Evolutionary conservation across 164 flowering plant genomes (phyloP), one percentile per base, ranked within the genome.

Genomic region (Vitis rupestris): DNA sequence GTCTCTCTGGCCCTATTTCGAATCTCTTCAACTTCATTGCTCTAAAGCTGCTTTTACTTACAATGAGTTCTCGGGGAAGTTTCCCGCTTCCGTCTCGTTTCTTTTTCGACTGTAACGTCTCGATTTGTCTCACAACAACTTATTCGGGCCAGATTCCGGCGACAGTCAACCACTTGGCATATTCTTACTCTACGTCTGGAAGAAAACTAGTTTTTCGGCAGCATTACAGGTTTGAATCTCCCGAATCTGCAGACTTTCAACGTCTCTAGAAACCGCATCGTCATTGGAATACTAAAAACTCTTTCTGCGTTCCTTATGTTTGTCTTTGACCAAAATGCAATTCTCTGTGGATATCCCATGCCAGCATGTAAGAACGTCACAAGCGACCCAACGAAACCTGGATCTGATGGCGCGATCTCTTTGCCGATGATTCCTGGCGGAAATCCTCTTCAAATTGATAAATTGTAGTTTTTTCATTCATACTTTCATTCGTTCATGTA

Each of bases 111-210:
- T 93, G 1, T 84, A 82, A 81, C 87, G 94, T 10, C 86, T 93
- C 60, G 98, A 93, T 78, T 86, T 93, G 63, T 90, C 98, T 9
- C 67, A 68, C 74, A 93, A 91, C 76, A 74, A 79, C 69, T 68
- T 91, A 19, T 77, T 19, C 90, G 65, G 97, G 96, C 9, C 63
- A 59, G 72, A 78, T 91, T 70, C 93, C 96, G 66, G 59, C 53
- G 8, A 37, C 61, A 1, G 62, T 87, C 13, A 83, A 82, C 85
- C 79, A 67, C 31, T 60, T 93, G 71, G 76, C 84, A 78, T 49
- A 77, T 93, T 9, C 78, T 91, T 15, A 90, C 95, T 37, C 84
- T 94, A 16, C 78, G 90, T 9, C 79, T 92, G 9, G 93, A 94
- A 49, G 84, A 50, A 50, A 94, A 94, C 76, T 70, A 48, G 19